Evolutionary conservation across 306 rosid genomes (phyloP), one percentile per base, ranked within the genome.

Genomic region (Benincasa hispida): DNA sequence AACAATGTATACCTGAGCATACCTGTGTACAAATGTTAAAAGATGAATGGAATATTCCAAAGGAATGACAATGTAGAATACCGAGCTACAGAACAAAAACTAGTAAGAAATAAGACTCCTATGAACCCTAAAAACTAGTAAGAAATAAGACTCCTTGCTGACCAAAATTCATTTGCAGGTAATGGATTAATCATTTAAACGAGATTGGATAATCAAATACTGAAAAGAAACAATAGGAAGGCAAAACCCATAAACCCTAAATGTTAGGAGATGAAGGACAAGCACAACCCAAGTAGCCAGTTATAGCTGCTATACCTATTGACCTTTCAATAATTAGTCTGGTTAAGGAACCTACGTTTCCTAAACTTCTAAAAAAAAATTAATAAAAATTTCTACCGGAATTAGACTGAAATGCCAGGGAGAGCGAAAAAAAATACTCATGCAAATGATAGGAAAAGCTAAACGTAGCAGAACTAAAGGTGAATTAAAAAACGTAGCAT

Each of bases 401-500:
- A 72, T 72, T 27, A 72, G 76, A 72, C 28, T 27, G 76, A 72
- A 50, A 72, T 51, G 47, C 47, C 42, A 47, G 76, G 61, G 61
- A 28, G 57, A 72, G 17, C 5, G 30, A 32, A 41, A 22, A 48
- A 18, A 73, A 24, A 22, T 34, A 32, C 74, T 62, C 55, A 76
- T 30, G 51, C 66, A 81, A 63, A 81, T 18, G 32, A 58, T 81
- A 77, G 87, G 85, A 78, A 72, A 72, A 72, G 48, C 59, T 48
- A 47, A 70, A 48, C 76, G 35, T 48, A 28, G 76, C 76, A 48
- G 47, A 72, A 72, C 60, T 28, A 32, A 50, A 51, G 76, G 76
- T 18, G 57, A 72, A 72, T 68, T 68, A 17, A 28, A 72, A 51
- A 74, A 77, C 66, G 89, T 82, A 88, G 92, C 89, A 84, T 84